phyloP scores from a whole-genome alignment of 495 filamentous ascomycete species.

The Penicillium nucicola region DNA sequence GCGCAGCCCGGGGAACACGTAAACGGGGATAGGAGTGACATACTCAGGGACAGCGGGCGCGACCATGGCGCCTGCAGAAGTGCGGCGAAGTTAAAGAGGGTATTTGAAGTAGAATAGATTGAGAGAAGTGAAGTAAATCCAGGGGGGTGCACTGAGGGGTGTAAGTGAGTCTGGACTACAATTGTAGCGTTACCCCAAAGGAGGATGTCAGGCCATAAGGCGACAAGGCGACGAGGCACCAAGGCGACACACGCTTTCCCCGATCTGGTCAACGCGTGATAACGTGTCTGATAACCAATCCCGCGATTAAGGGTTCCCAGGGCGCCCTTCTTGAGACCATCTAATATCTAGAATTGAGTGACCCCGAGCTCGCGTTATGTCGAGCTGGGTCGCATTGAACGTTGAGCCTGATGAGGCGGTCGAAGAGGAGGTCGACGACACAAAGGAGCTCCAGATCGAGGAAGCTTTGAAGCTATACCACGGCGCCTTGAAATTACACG shows the following conservation, averaged over 20 bases:
- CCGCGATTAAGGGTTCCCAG: slow-evolving; percentile 1
- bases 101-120: neutral
- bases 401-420: slow-evolving; percentile 86
- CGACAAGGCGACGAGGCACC: slow-evolving; percentile 21
- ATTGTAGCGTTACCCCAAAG: slow-evolving; percentile 1
- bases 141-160: slow-evolving; percentile 7
- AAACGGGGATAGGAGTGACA: slow-evolving; percentile 37
- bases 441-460: slow-evolving; percentile 94
- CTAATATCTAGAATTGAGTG: neutral
- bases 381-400: slow-evolving; percentile 78
- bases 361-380: slow-evolving; percentile 31
- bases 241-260: slow-evolving; percentile 25
- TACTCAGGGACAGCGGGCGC: slow-evolving; percentile 88
- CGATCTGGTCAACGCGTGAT: slow-evolving; percentile 35
- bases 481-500: slow-evolving; percentile 84
- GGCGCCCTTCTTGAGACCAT: neutral
- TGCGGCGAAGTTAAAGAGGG: slow-evolving; percentile 10
- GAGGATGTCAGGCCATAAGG: slow-evolving; percentile 26
- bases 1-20: slow-evolving; percentile 35
- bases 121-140: slow-evolving; percentile 1
- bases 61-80: slow-evolving; percentile 62
- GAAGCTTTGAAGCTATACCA: slow-evolving; percentile 96
- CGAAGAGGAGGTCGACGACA: slow-evolving; percentile 91
- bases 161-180: slow-evolving; percentile 12
- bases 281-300: slow-evolving; percentile 16